Evolutionary conservation across 345 rosid species (phyloP), one percentile per base, ranked within the genome.

Genomic region (Aquilaria yunnanensis): DNA sequence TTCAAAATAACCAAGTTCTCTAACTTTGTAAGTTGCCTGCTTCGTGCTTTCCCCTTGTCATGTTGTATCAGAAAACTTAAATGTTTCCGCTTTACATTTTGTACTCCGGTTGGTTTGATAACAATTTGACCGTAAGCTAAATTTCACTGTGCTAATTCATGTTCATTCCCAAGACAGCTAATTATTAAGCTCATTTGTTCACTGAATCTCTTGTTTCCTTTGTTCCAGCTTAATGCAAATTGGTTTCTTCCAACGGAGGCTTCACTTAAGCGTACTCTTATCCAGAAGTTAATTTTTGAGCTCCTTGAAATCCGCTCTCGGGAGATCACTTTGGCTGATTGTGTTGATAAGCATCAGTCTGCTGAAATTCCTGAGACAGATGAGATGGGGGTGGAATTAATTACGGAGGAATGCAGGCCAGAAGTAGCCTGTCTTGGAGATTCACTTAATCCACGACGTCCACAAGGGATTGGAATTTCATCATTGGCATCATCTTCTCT

Each of bases 241-340:
- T 94, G 99, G 99, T 94, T 94, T 71, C 95, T 76, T 34, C 95
- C 99, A 53, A 69, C 78, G 1, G 99, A 94, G 72, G 99, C 92
- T 49, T 94, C 95, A 57, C 80, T 90, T 64, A 94, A 94, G 77
- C 99, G 99, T 54, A 76, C 90, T 58, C 76, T 82, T 45, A 94
- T 94, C 65, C 85, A 90, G 84, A 82, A 77, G 72, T 77, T 94
- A 55, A 78, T 94, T 57, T 83, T 77, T 66, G 87, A 81, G 68
- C 90, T 88, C 48, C 82, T 94, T 64, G 81, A 86, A 69, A 72
- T 72, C 71, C 82, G 63, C 32, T 65, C 81, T 37, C 70, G 23
- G 73, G 84, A 74, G 67, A 73, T 63, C 53, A 72, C 75, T 47
- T 73, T 76, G 33, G 52, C 60, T 16, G 76, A 60, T 48, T 68